These are phyloP conservation scores for Cornus suecica DNA, from an alignment of 148 eudicot genomes.

Conservation along the genomic window DNA sequence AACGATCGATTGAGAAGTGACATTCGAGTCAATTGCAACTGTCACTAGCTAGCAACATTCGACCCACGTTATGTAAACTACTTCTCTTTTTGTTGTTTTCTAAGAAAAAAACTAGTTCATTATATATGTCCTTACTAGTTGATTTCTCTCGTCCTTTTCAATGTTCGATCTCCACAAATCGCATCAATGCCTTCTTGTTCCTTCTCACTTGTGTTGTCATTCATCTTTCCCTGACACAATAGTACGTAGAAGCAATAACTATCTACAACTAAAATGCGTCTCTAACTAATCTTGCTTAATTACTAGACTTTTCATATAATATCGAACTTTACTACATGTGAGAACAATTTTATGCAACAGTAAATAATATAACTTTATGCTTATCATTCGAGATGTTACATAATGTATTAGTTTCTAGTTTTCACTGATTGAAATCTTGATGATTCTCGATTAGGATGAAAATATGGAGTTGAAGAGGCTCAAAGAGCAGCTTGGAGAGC, in stretches of 20 bases:
- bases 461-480: constrained; percentile 57
- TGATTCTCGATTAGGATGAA: constrained; percentile 56
- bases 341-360: not conserved
- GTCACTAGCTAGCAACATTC: too few relatives aligned
- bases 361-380: too few relatives aligned
- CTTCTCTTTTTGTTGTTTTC: not conserved
- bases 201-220: not conserved
- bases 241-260: not conserved
- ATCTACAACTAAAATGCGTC: too few relatives aligned
- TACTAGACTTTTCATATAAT: too few relatives aligned
- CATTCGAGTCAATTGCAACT: too few relatives aligned
- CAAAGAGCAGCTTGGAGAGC: constrained; percentile 53
- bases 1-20: too few relatives aligned
- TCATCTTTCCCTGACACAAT: not conserved
- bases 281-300: too few relatives aligned
- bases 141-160: not conserved
- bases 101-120: not conserved
- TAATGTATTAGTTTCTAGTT: not conserved
- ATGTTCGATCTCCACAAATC: not conserved
- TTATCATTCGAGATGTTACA: too few relatives aligned
- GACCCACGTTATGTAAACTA: too few relatives aligned
- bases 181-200: not conserved
- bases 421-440: not conserved
- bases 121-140: not conserved
- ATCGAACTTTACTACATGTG: not conserved